phyloP scores from a whole-genome alignment of 306 rosid species.

The Cucurbita ficifolia region DNA sequence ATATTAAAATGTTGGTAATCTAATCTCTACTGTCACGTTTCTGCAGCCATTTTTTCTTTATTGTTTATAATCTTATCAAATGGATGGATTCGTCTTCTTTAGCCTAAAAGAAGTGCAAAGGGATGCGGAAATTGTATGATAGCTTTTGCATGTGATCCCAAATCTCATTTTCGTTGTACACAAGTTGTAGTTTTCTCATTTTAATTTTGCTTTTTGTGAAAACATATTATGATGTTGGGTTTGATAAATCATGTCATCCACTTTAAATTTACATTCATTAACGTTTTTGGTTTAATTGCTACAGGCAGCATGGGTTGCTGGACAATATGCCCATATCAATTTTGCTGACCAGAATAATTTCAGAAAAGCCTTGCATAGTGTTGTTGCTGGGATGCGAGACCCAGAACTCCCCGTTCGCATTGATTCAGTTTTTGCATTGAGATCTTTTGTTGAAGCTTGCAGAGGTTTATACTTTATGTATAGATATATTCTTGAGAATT shows the following conservation, averaged over 20 bases:
- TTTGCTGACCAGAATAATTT: slow-evolving; percentile 81
- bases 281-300: slow-evolving; percentile 5
- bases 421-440: slow-evolving; percentile 90
- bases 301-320: slow-evolving; percentile 98
- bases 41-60: background rate
- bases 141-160: background rate
- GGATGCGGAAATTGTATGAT: background rate
- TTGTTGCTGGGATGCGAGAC: slow-evolving; percentile 81
- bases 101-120: background rate
- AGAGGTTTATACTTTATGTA: slow-evolving; percentile 29
- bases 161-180: background rate
- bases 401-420: slow-evolving; percentile 91
- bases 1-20: background rate
- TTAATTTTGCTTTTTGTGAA: background rate
- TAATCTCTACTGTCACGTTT: background rate
- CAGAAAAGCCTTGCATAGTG: slow-evolving; percentile 75
- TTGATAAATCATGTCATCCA: background rate
- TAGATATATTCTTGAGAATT: background rate
- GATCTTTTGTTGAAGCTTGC: slow-evolving; percentile 92
- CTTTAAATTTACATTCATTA: background rate
- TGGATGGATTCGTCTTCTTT: background rate
- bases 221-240: background rate
- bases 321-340: slow-evolving; percentile 79
- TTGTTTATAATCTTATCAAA: background rate
- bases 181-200: background rate